phyloP scores from a whole-genome alignment of 306 rosid genomes.

The Trifolium repens region DNA sequence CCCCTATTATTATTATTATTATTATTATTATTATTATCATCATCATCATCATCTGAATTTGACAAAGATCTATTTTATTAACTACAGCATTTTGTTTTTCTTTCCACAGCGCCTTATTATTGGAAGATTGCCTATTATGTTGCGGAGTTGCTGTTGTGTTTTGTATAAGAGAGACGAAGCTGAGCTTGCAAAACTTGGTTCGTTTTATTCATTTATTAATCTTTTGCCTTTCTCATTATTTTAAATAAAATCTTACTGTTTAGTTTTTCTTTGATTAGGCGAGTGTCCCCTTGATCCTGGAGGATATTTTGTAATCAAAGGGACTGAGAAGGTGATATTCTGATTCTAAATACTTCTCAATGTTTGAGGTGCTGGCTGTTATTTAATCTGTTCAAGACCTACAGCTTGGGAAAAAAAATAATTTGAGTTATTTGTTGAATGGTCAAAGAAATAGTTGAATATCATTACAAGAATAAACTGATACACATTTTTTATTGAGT shows the following conservation, averaged over 20 bases:
- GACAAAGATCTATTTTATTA: conserved; percentile 10
- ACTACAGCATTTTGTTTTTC: neutral
- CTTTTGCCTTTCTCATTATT: conserved; percentile 8
- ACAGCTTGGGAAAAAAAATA: neutral
- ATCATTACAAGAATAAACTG: conserved; percentile 7
- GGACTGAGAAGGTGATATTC: conserved; percentile 85
- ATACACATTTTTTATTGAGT: conserved; percentile 31
- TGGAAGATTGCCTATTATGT: conserved; percentile 93
- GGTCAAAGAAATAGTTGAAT: conserved; percentile 3
- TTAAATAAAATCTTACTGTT: neutral
- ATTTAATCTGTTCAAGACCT: conserved; percentile 14
- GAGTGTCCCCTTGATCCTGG: conserved; percentile 99
- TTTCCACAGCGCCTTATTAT: conserved; percentile 56
- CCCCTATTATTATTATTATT: neutral
- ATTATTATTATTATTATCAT: too few relatives aligned
- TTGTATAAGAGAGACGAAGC: conserved; percentile 74
- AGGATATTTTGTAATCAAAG: conserved; percentile 89
- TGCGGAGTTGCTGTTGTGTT: conserved; percentile 79
- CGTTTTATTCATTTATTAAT: conserved; percentile 27
- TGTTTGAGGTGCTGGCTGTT: conserved; percentile 4
- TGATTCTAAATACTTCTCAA: conserved; percentile 31
- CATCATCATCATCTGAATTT: conserved; percentile 24
- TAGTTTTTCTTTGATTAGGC: conserved; percentile 51
- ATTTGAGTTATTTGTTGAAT: conserved; percentile 26
- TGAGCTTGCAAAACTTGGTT: conserved; percentile 86